A percentile compares a stretch with the other conserved stretches of the same genome.
Evolutionary conservation across 768 basidiomycete species (phyloP).

Genomic region (Cystobasidium onofrii): DNA sequence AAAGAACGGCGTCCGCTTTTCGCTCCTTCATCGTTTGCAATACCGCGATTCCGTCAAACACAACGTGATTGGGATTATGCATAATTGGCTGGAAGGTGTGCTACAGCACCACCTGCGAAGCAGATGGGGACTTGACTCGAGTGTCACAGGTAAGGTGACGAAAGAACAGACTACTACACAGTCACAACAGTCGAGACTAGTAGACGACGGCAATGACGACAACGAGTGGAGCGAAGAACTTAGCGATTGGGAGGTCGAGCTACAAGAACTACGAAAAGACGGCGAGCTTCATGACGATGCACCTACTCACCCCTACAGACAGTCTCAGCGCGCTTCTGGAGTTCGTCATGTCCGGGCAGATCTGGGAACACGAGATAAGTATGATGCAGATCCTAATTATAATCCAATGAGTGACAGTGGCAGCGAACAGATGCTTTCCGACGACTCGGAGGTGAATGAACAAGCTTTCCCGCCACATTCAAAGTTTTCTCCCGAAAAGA

Average conservation of each 20-base stretch:
- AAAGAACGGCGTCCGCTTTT: constrained; percentile 37
- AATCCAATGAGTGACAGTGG: neutral
- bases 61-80: constrained; percentile 40
- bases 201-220: neutral
- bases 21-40: constrained; percentile 36
- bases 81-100: constrained; percentile 39
- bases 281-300: neutral
- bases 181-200: neutral
- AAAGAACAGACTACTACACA: neutral
- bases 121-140: constrained; percentile 37
- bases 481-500: neutral
- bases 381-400: neutral
- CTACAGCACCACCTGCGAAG: constrained; percentile 36
- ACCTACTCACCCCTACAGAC: neutral
- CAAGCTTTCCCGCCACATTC: neutral
- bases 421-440: constrained; percentile 1
- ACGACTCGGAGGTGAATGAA: neutral
- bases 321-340: neutral
- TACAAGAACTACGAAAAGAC: neutral
- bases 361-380: neutral
- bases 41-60: constrained; percentile 38
- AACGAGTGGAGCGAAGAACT: neutral
- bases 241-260: neutral
- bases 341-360: neutral
- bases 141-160: neutral